Conservation (phyloP, 2,329 filamentous ascomycete genomes). For the Fusarium heterosporum region DNA sequence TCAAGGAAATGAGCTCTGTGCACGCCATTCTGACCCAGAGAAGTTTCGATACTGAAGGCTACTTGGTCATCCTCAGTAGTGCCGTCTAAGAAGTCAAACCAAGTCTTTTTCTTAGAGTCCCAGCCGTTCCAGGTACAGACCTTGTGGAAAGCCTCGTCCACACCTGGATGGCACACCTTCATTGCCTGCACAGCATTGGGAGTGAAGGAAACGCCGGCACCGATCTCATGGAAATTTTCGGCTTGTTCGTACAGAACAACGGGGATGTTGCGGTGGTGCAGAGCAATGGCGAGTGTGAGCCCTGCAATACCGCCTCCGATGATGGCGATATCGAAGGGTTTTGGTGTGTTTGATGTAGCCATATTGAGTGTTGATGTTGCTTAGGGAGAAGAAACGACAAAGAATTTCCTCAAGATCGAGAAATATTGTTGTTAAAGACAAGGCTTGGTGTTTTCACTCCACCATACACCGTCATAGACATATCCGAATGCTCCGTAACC, state of each 20-base stretch:
- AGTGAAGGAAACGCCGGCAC: conserved; percentile 64
- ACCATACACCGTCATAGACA: conserved; percentile 17
- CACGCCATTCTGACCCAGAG: conserved; percentile 48
- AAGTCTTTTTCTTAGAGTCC: conserved; percentile 38
- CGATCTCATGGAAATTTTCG: conserved; percentile 57
- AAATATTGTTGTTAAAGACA: not conserved
- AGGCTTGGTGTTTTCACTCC: not conserved
- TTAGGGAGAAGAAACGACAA: not conserved
- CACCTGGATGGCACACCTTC: conserved; percentile 51
- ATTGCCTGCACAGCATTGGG: conserved; percentile 64
- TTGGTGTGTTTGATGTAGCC: conserved; percentile 16
- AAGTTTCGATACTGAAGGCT: conserved; percentile 34
- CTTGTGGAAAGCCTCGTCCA: conserved; percentile 49
- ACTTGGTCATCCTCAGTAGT: conserved; percentile 18
- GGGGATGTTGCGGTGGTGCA: conserved; percentile 56
- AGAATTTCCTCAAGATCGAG: not conserved
- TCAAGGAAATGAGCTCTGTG: conserved; percentile 56
- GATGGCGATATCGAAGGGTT: conserved; percentile 55
- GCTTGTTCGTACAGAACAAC: conserved; percentile 62
- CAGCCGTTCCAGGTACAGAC: conserved; percentile 44
- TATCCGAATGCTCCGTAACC: not conserved
- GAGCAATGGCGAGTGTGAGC: conserved; percentile 60
- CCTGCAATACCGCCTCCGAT: conserved; percentile 65
- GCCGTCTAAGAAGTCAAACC: conserved; percentile 45
- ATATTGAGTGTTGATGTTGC: not conserved